Percentiles rank a stretch among this genome's conserved stretches.
These are phyloP conservation scores for Abortiporus biennis DNA, from an alignment of 1,284 basidiomycete species.

Conservation along the genomic window DNA sequence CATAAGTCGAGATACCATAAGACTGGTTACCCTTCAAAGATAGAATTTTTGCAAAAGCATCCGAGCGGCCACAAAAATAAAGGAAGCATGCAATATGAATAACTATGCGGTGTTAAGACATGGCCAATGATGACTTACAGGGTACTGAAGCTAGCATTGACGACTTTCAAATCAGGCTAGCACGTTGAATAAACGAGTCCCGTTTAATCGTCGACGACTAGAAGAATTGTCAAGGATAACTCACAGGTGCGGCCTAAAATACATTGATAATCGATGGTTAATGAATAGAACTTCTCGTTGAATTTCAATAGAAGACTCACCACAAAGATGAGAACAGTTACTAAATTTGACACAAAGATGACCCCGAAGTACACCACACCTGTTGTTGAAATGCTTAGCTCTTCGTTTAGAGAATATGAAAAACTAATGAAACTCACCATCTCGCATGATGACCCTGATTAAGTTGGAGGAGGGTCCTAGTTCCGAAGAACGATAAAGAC, in stretches of 20 bases:
- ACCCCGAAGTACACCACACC: conserved; percentile 23
- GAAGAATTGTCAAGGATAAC: conserved; percentile 8
- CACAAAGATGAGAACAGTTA: conserved; percentile 20
- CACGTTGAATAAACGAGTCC: background rate
- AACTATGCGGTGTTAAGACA: background rate
- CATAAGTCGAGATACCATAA: conserved; percentile 24
- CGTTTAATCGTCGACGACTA: background rate
- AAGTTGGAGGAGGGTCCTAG: conserved; percentile 16
- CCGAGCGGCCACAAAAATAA: background rate
- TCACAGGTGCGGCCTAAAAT: conserved; percentile 15
- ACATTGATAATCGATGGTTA: background rate
- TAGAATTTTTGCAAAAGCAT: background rate
- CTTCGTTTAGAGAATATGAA: background rate
- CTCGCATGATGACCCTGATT: conserved; percentile 20
- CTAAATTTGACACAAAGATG: conserved; percentile 20
- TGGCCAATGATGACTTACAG: conserved; percentile 9
- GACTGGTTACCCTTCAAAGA: conserved; percentile 18
- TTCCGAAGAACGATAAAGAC: conserved; percentile 15
- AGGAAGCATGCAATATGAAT: background rate
- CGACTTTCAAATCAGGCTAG: conserved; percentile 21
- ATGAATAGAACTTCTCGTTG: too few species aligned
- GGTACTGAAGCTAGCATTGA: conserved; percentile 23
- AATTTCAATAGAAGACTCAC: conserved; percentile 13
- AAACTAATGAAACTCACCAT: conserved; percentile 13
- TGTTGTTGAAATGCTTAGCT: background rate